Base-by-base conservation (phyloP, 805 yeast genomes). In the Candida glaebosa region DNA sequence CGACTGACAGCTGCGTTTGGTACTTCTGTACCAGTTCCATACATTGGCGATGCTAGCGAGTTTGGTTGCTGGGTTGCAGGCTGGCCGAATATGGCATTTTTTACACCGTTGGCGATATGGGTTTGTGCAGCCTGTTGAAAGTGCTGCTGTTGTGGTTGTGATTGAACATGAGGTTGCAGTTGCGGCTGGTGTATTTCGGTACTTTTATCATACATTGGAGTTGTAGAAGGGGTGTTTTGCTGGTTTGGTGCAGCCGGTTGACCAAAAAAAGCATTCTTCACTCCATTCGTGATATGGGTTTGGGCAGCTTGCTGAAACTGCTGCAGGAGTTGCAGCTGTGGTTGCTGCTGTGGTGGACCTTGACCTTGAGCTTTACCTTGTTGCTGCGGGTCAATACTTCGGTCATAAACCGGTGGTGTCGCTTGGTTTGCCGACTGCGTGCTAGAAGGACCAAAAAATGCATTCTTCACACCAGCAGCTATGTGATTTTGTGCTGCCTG, bases 171-270 rank as follows among this genome's bases (percentile, higher is more conserved):
- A 12, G 14, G 30, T 38, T 39, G 54, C 14, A 31, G 35, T 26
- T 35, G 49, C 20, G 39, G 49, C 37, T 38, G 53, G 12, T 38
- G 37, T n/a, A 40, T 15, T 7, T 36, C 38, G 26, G 26, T 22
- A 22, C 10, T 22, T 31, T 31, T 14, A 16, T 26, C 33, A n/a
- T n/a, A 24, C 28, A 24, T 24, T 24, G 28, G 28, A n/a, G n/a
- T n/a, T n/a, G n/a, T n/a, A 17, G 26, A 22, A 16, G 25, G 28
- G 25, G 42, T 6, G 12, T 31, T 22, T 22, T 6, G 9, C 10
- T 22, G 26, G 10, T 22, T 22, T 7, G 26, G 26, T 6, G 26
- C 40, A 36, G 41, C 26, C 49, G 47, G 34, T n/a, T n/a, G 33
- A 15, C 17, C 33, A 25, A 12, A 10, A 44, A 9, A 17, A 22